These are phyloP conservation scores for Geotrichum bryndzae DNA, from an alignment of 1,139 yeast species.

Conservation along the genomic window DNA sequence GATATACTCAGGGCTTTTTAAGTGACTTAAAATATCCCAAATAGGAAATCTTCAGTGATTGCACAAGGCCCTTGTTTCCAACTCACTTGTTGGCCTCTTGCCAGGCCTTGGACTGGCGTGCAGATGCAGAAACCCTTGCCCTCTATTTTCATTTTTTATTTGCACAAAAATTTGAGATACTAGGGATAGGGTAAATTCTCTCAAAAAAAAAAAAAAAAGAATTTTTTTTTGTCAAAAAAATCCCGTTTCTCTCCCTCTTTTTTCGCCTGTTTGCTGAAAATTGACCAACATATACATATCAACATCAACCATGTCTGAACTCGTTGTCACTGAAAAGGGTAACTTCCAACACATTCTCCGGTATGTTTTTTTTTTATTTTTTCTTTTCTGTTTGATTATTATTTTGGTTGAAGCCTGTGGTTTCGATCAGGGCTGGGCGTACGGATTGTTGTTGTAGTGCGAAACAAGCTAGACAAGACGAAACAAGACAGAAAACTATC, in stretches of 20 bases:
- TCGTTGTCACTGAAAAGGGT: slow-evolving; percentile 98
- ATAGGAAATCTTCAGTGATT: not conserved
- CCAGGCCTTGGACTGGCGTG: not conserved
- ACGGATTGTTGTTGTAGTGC: not conserved
- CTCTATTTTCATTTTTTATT: not conserved
- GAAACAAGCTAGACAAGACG: not conserved
- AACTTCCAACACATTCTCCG: slow-evolving; percentile 99
- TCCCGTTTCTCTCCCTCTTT: slow-evolving; percentile 2
- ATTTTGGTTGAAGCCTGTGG: not conserved
- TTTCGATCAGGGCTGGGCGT: not conserved
- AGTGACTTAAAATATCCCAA: slow-evolving; percentile 10
- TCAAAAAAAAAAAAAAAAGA: not conserved
- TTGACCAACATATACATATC: slow-evolving; percentile 21
- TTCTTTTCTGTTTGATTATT: not conserved
- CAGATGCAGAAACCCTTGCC: not conserved
- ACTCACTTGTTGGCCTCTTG: no score
- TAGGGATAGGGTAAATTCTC: not conserved
- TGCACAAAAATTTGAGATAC: not conserved
- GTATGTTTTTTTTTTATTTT: slow-evolving; percentile 48
- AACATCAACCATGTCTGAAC: slow-evolving; percentile 56
- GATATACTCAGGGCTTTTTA: not conserved
- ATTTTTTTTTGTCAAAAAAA: not conserved
- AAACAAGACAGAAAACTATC: not conserved
- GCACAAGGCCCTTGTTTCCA: no score
- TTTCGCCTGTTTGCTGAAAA: slow-evolving; percentile 8